Percentiles rank a stretch among this genome's conserved stretches.
These are phyloP conservation scores for Tylopilus sp. DNA, from an alignment of 1,284 basidiomycete genomes.

Conservation along the genomic window DNA sequence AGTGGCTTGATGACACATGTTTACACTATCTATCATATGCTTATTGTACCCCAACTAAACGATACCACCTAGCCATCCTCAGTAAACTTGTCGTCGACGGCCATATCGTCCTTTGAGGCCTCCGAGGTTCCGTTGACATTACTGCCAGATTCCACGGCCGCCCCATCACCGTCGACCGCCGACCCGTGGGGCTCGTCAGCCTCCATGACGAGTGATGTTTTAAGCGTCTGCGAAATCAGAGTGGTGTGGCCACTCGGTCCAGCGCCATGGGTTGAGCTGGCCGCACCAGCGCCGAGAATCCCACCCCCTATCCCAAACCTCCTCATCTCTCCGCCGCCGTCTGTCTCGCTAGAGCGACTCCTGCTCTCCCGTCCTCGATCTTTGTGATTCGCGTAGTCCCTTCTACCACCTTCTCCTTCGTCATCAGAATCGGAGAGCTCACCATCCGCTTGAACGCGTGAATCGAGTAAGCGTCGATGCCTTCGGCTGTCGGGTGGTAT, in stretches of 20 bases:
- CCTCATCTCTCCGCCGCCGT: constrained; percentile 41
- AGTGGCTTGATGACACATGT: constrained; percentile 25
- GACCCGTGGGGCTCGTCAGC: constrained; percentile 38
- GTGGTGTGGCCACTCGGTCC: constrained; percentile 69
- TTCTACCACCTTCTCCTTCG: constrained; percentile 77
- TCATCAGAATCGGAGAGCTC: constrained; percentile 85
- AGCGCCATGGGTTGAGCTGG: constrained; percentile 59
- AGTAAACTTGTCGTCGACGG: constrained; percentile 20
- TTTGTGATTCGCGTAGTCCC: constrained; percentile 59
- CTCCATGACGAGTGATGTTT: constrained; percentile 49
- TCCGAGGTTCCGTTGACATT: constrained; percentile 16
- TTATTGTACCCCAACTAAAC: background rate
- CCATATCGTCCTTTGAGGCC: constrained; percentile 25
- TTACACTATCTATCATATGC: constrained; percentile 10
- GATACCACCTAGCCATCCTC: constrained; percentile 6
- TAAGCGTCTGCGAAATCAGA: constrained; percentile 34
- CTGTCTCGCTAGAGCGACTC: constrained; percentile 37
- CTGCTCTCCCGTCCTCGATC: constrained; percentile 45
- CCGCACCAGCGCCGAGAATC: constrained; percentile 57
- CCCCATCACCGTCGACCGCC: constrained; percentile 24
- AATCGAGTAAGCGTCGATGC: constrained; percentile 68
- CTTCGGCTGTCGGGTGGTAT: constrained; percentile 72
- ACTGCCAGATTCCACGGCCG: constrained; percentile 19
- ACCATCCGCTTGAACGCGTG: constrained; percentile 70
- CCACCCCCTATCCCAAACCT: constrained; percentile 67